Percentiles rank a stretch among this genome's conserved stretches.
These are phyloP conservation scores for Alternaria brassicicola DNA, from an alignment of 2,329 filamentous ascomycete species.

Conservation along the genomic window DNA sequence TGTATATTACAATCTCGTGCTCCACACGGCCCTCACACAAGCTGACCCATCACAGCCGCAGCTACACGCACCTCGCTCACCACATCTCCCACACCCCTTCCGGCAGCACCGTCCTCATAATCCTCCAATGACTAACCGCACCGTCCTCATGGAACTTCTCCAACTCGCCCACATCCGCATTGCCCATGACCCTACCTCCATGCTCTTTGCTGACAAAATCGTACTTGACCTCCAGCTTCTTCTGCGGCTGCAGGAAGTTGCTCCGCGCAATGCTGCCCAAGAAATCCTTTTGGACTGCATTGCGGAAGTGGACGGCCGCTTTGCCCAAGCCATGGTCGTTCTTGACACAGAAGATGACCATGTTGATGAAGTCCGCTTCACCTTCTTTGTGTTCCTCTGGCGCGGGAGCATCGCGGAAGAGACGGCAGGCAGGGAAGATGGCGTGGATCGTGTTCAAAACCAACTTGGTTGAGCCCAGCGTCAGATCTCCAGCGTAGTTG, in stretches of 20 bases:
- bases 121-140: slow-evolving; percentile 83
- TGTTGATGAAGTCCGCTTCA: slow-evolving; percentile 81
- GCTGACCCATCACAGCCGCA: not conserved
- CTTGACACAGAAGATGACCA: slow-evolving; percentile 93
- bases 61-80: slow-evolving; percentile 53
- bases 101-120: slow-evolving; percentile 88
- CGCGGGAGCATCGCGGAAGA: slow-evolving; percentile 79
- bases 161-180: slow-evolving; percentile 70
- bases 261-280: slow-evolving; percentile 73
- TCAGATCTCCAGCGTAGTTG: slow-evolving; percentile 93
- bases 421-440: slow-evolving; percentile 87
- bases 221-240: slow-evolving; percentile 66
- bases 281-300: slow-evolving; percentile 68
- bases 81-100: slow-evolving; percentile 83
- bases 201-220: slow-evolving; percentile 34
- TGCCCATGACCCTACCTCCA: slow-evolving; percentile 62
- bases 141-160: slow-evolving; percentile 74
- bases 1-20: not conserved
- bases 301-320: slow-evolving; percentile 68
- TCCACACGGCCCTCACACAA: not conserved
- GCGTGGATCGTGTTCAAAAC: slow-evolving; percentile 81
- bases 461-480: slow-evolving; percentile 74
- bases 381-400: slow-evolving; percentile 50
- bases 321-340: slow-evolving; percentile 46
- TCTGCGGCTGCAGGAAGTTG: slow-evolving; percentile 72